Evolutionary conservation across 176 grass and related monocot genomes (phyloP).

Genomic region (Phyllostachys edulis): DNA sequence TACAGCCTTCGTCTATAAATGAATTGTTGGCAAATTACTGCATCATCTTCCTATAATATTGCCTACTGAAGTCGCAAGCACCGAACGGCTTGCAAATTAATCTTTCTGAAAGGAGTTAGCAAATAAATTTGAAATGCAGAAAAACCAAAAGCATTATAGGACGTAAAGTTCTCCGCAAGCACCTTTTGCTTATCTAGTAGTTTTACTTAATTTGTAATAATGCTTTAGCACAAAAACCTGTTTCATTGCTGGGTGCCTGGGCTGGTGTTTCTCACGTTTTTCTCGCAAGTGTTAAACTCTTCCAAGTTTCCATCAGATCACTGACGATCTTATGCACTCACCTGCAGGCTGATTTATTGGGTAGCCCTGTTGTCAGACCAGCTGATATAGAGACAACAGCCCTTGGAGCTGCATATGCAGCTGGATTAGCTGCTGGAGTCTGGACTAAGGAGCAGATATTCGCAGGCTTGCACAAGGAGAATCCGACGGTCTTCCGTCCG

Average conservation of each 20-base stretch:
- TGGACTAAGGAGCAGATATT: conserved; percentile 68
- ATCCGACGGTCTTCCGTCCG: conserved; percentile 47
- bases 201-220: not conserved
- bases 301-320: not conserved
- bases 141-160: not conserved
- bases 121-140: not conserved
- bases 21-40: not conserved
- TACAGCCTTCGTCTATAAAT: not conserved
- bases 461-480: conserved; percentile 51
- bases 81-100: not conserved
- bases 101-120: not conserved
- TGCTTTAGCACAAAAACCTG: not conserved
- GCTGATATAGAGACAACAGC: conserved; percentile 86
- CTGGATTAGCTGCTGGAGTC: conserved; percentile 60
- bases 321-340: not conserved
- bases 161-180: not conserved
- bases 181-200: not conserved
- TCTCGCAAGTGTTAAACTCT: not conserved
- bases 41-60: not conserved
- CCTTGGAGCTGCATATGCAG: conserved; percentile 82
- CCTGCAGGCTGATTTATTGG: conserved; percentile 71
- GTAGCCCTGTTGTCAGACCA: conserved; percentile 66
- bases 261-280: not conserved
- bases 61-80: not conserved
- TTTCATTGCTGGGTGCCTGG: too few relatives aligned